Base-by-base conservation (phyloP, 2,329 filamentous ascomycete species). In the Huntiella moniliformis region DNA sequence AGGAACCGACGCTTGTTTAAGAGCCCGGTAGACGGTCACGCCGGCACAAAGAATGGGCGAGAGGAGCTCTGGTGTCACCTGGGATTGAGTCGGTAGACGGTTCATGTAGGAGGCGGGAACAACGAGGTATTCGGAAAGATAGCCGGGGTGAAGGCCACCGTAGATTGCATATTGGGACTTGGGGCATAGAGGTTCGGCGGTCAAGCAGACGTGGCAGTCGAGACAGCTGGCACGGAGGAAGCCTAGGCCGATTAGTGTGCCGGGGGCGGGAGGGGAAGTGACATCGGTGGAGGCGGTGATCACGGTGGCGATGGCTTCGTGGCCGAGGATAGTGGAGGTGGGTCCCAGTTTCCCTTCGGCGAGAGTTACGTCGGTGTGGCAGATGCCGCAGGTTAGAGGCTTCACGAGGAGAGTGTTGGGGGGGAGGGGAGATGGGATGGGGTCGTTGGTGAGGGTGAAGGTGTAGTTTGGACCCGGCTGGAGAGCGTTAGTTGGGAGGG, bases 71-170 rank as follows among this genome's bases (percentile, higher is more conserved):
- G 81, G 68, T 15, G 70, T 62, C 38, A 74, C 67, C 4, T 74
- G 67, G 56, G 80, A 74, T 5, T 6, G 34, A n/a, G 12, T 16
- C 45, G 73, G 73, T 40, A 83, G 69, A 45, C 73, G 70, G 8
- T 77, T 74, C n/a, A 79, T 68, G 57, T 82, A 75, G n/a, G 74
- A 70, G 5, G 77, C 78, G 56, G 82, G 80, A 43, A 70, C 78
- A 53, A 82, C 71, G 55, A 65, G 67, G 62, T 82, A 83, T 62
- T 83, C 71, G 61, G 83, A 78, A 67, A 83, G 83, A 12, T 75
- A 74, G 6, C 79, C 79, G 54, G 82, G 74, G 52, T 82, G 77
- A 1, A 77, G 81, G 64, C 81, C 82, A 31, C 79, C 79, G 4
- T 13, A 28, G 10, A 42, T 15, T 17, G 39, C 39, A 31, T 28